These are phyloP conservation scores for Yamadazyma dendronema DNA, from an alignment of 1,139 yeast genomes.

Conservation along the genomic window DNA sequence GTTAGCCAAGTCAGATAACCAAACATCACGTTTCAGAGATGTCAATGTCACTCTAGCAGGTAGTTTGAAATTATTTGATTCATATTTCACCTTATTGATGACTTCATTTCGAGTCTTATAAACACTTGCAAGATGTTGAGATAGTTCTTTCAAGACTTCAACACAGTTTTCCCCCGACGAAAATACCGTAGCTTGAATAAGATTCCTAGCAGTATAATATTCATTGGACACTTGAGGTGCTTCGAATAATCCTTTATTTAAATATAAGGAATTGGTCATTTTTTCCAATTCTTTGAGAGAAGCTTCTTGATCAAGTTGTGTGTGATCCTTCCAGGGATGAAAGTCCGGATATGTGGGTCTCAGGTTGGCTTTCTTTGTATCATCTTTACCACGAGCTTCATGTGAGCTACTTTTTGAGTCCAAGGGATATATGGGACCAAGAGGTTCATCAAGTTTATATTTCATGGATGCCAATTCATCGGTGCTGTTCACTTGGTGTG, in stretches of 20 bases:
- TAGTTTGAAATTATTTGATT: constrained; percentile 59
- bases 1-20: constrained; percentile 80
- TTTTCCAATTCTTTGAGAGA: constrained; percentile 24
- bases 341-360: constrained; percentile 65
- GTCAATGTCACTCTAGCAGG: constrained; percentile 90
- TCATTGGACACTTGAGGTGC: constrained; percentile 58
- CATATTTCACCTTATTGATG: constrained; percentile 57
- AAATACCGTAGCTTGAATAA: constrained; percentile 44
- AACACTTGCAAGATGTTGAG: constrained; percentile 58
- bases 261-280: constrained; percentile 31
- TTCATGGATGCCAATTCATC: constrained; percentile 39
- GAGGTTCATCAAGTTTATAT: constrained; percentile 38
- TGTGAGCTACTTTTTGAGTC: constrained; percentile 16
- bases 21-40: constrained; percentile 76
- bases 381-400: constrained; percentile 5
- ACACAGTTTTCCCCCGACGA: constrained; percentile 39
- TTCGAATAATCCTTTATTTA: constrained; percentile 48
- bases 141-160: constrained; percentile 38
- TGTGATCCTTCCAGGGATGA: constrained; percentile 70
- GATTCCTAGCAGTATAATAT: constrained; percentile 51
- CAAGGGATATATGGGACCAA: constrained; percentile 35
- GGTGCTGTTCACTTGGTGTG: constrained; percentile 24
- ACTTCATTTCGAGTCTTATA: constrained; percentile 61
- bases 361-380: neutral
- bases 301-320: constrained; percentile 41